Evolutionary conservation across 2,329 filamentous ascomycete genomes (phyloP), one percentile per base, ranked within the genome.

Genomic region (Sporothrix mexicana): DNA sequence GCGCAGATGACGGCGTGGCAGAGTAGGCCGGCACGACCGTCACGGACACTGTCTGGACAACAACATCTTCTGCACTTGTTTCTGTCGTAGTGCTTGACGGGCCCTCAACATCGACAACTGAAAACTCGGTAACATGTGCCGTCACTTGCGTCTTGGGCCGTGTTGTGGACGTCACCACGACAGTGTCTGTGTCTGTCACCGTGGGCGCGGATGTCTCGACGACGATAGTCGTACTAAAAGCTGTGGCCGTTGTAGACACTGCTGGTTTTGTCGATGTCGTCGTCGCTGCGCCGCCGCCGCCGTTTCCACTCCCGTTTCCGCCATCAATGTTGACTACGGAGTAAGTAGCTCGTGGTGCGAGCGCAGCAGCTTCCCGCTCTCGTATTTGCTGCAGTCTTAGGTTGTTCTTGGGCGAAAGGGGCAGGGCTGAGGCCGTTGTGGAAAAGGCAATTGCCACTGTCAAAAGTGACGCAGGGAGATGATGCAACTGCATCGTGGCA

Each of bases 251-350:
- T 4, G 73, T 69, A 1, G 51, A 30, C 9, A 55, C 17, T 23
- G 51, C 36, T 15, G 43, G 61, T 45, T 47, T 30, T 13, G 62
- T 61, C 1, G 66, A 3, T 3, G 69, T 69, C 5, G 68, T 51
- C 5, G 45, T 51, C 25, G 62, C n/a, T 9, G 43, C 62, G 20
- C 17, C 69, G 25, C 70, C 36, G 23, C 57, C 55, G 61, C 36
- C 47, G 51, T 55, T 59, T 25, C 57, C 57, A 36, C 53, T 67
- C 13, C 72, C 61, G 30, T 67, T 73, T 23, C 73, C 76, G 53
- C 76, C 81, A 62, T 82, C 78, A 72, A 83, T 82, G 7, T 81
- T 79, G 36, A 83, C 80, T 1, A 83, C 80, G 10, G 81, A 82
- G 70, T 81, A 82, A 1, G 80, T 82, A 49, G 81, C 80, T 55